Evolutionary conservation across 805 yeast genomes (phyloP).

Genomic region (Hyphopichia homilentoma): DNA sequence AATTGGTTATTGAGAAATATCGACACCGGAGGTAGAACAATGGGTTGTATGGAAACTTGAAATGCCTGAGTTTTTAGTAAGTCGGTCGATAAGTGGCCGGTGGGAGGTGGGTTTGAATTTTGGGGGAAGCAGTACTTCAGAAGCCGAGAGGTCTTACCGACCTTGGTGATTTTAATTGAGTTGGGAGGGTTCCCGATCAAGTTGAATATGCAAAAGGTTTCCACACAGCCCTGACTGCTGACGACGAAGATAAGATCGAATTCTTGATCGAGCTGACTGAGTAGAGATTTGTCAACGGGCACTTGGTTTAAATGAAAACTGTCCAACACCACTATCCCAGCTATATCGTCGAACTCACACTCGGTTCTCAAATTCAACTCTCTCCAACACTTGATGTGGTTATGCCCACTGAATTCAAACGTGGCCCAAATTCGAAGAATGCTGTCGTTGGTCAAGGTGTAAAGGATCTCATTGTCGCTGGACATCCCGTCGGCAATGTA

Average conservation of each 20-base stretch:
- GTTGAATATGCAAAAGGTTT: conserved; percentile 47
- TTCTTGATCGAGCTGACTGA: conserved; percentile 8
- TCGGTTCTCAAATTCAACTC: conserved; percentile 25
- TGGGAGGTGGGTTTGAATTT: conserved; percentile 11
- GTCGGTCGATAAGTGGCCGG: conserved; percentile 7
- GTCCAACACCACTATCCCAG: conserved; percentile 32
- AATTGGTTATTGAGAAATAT: background rate
- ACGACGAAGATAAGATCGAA: conserved; percentile 36
- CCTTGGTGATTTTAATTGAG: conserved; percentile 37
- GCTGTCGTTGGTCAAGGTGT: conserved; percentile 59
- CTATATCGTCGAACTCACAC: conserved; percentile 16
- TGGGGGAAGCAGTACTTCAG: too few species aligned
- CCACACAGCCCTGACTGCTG: conserved; percentile 37
- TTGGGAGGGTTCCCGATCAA: conserved; percentile 55
- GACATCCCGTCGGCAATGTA: conserved; percentile 27
- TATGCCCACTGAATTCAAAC: conserved; percentile 56
- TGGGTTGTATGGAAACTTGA: conserved; percentile 5
- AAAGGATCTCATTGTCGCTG: conserved; percentile 41
- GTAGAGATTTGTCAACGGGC: conserved; percentile 9
- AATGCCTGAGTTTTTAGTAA: conserved; percentile 12
- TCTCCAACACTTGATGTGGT: conserved; percentile 57
- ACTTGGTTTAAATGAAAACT: conserved; percentile 28
- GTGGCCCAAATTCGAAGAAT: conserved; percentile 67
- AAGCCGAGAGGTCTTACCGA: too few species aligned
- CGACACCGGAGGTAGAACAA: conserved; percentile 2